A percentile compares a stretch with the other conserved stretches of the same genome.
Conservation (phyloP, 116 monocot genomes). For the Iris pallida region DNA sequence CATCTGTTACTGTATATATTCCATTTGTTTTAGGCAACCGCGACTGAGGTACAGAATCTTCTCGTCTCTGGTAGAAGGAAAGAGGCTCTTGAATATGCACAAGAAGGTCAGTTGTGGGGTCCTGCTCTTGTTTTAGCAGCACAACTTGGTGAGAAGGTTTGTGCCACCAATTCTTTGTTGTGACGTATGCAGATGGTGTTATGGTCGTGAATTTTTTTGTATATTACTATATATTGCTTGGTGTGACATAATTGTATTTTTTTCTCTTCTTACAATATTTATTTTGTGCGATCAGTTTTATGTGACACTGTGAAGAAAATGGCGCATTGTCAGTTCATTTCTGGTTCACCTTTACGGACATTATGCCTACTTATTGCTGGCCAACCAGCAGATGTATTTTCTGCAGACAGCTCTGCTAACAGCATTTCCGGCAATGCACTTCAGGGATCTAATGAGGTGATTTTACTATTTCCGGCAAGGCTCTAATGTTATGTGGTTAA, state of each 20-base stretch:
- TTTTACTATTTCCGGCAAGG: conserved; percentile 9
- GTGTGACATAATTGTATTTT: too few relatives aligned
- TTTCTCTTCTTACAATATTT: too few relatives aligned
- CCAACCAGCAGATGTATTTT: conserved; percentile 92
- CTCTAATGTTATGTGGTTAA: too few relatives aligned
- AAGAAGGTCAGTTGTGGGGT: conserved; percentile 95
- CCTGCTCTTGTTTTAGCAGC: conserved; percentile 90
- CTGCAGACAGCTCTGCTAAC: conserved; percentile 29
- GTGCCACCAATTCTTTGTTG: conserved; percentile 4
- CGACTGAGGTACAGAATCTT: too few relatives aligned
- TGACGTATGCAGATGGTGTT: conserved; percentile 4
- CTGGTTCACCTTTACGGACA: conserved; percentile 88
- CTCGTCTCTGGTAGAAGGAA: too few relatives aligned
- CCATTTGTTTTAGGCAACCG: too few relatives aligned
- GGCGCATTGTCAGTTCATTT: conserved; percentile 76
- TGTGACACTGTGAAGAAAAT: conserved; percentile 93
- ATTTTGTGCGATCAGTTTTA: conserved; percentile 55
- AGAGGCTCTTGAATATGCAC: conserved; percentile 89
- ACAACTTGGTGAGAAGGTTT: conserved; percentile 90
- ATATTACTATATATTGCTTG: too few relatives aligned
- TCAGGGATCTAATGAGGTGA: conserved; percentile 47
- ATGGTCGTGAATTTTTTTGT: too few relatives aligned
- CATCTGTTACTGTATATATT: too few relatives aligned
- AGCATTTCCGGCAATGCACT: conserved; percentile 28
- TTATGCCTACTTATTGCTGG: conserved; percentile 93